Conservation (phyloP, 2,329 filamentous ascomycete genomes). For the Colletotrichum camelliae region DNA sequence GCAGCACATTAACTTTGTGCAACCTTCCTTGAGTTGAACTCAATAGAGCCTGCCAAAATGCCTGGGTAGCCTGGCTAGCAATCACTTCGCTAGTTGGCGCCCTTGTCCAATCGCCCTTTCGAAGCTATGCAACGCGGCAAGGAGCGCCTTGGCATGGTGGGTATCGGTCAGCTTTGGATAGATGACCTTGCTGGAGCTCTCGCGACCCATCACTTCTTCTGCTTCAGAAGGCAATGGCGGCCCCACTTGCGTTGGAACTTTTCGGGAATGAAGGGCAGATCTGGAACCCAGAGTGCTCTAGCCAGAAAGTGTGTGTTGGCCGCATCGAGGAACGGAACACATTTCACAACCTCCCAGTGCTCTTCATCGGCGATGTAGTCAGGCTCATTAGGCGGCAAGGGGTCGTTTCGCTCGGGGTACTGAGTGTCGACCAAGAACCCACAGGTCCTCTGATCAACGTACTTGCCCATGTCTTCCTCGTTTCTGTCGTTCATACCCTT, state of each 20-base stretch:
- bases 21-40: neutral
- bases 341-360: constrained; percentile 81
- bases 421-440: constrained; percentile 88
- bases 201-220: constrained; percentile 41
- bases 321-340: constrained; percentile 81
- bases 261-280: constrained; percentile 71
- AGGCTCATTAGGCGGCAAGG: constrained; percentile 73
- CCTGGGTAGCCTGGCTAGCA: neutral
- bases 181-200: neutral
- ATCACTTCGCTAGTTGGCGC: neutral
- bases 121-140: neutral
- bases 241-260: constrained; percentile 81
- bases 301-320: constrained; percentile 75
- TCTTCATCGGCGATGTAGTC: constrained; percentile 76
- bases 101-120: neutral
- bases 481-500: constrained; percentile 92
- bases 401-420: constrained; percentile 62
- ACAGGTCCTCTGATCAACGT: constrained; percentile 78
- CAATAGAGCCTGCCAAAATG: neutral
- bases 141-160: neutral
- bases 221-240: constrained; percentile 81
- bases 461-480: constrained; percentile 85
- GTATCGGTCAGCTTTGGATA: neutral
- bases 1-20: neutral
- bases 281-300: constrained; percentile 82